phyloP scores from a whole-genome alignment of 2,329 filamentous ascomycete species.

The Colletotrichum sidae region DNA sequence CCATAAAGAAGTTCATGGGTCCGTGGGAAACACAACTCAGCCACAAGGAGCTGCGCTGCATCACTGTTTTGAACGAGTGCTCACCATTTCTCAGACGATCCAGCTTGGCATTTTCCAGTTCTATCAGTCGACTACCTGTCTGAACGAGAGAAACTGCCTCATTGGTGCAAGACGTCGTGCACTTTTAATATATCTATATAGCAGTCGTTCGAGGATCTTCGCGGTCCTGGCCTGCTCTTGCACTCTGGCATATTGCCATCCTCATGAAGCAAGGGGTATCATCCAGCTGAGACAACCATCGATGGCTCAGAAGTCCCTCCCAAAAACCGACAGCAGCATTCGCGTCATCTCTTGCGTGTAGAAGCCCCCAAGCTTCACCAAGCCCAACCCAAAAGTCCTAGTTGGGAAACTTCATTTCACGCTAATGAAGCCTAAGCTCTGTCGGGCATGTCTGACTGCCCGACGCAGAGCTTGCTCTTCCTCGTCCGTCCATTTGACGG shows the following conservation, averaged over 20 bases:
- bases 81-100: too few species aligned
- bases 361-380: not conserved
- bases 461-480: slow-evolving; percentile 72
- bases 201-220: not conserved
- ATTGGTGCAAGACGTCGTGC: too few species aligned
- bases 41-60: slow-evolving; percentile 1
- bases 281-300: slow-evolving; percentile 6
- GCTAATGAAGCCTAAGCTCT: slow-evolving; percentile 72
- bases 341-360: not conserved
- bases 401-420: slow-evolving; percentile 62
- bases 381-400: not conserved
- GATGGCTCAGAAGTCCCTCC: too few species aligned
- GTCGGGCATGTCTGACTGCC: slow-evolving; percentile 67
- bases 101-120: not conserved
- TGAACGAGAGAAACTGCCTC: too few species aligned
- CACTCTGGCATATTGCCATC: not conserved
- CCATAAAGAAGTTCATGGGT: slow-evolving; percentile 13
- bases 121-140: too few species aligned
- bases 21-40: slow-evolving; percentile 8
- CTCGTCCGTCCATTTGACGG: slow-evolving; percentile 74
- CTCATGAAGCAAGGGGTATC: slow-evolving; percentile 22
- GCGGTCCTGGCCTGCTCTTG: not conserved
- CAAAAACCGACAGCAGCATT: too few species aligned
- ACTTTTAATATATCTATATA: too few species aligned
- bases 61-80: not conserved